Percentiles rank a stretch among this genome's conserved stretches.
phyloP scores from a whole-genome alignment of 139 green algal species.

The Dunaliella primolecta region DNA sequence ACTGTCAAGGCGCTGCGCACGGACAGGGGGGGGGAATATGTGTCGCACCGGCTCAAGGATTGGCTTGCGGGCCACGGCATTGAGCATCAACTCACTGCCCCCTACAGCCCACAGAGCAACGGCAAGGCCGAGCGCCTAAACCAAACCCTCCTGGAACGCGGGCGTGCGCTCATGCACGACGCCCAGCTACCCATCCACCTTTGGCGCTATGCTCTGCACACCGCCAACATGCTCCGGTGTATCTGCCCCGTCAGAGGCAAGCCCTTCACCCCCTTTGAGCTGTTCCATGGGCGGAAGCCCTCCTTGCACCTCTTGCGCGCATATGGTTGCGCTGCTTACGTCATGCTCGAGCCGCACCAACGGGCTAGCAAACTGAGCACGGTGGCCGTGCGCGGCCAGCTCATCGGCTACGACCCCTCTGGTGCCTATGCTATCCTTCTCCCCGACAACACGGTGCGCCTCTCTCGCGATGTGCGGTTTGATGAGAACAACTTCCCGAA shows the following conservation, averaged over 20 bases:
- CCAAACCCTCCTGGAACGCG: conserved; percentile 21
- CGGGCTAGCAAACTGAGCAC: background rate
- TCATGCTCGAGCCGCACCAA: background rate
- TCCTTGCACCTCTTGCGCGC: background rate
- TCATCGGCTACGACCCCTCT: conserved; percentile 20
- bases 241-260: background rate
- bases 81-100: background rate
- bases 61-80: conserved; percentile 6
- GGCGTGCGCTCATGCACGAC: background rate
- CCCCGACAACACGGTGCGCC: background rate
- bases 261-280: background rate
- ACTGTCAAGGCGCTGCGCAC: too few species aligned
- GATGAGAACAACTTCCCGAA: too few species aligned
- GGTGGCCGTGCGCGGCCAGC: background rate
- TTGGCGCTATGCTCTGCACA: background rate
- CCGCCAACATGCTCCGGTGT: background rate
- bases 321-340: background rate
- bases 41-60: background rate
- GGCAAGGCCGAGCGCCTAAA: conserved; percentile 29
- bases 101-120: conserved; percentile 31
- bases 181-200: background rate
- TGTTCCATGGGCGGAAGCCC: background rate
- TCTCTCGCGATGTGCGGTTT: background rate
- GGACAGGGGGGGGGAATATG: conserved; percentile 22
- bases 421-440: too few species aligned